Evolutionary conservation across 1,284 basidiomycete species (phyloP).

Genomic region (Marasmius oreades): DNA sequence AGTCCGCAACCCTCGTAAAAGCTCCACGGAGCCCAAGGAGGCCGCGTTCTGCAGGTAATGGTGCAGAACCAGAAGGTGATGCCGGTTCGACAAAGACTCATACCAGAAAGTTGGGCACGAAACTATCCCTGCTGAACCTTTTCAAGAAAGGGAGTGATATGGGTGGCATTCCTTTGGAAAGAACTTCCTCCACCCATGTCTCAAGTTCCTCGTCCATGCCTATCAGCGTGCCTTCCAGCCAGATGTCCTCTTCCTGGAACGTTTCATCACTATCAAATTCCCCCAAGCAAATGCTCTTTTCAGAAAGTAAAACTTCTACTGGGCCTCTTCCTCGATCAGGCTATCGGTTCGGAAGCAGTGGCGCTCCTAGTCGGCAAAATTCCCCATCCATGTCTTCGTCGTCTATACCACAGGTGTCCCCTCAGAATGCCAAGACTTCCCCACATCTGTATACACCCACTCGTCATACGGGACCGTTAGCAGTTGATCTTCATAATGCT

Average conservation of each 20-base stretch:
- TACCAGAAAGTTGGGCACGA: conserved; percentile 42
- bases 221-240: conserved; percentile 17
- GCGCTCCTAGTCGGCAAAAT: conserved; percentile 14
- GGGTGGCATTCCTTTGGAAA: conserved; percentile 18
- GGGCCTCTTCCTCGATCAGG: conserved; percentile 22
- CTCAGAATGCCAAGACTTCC: conserved; percentile 5
- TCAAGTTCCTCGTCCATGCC: conserved; percentile 13
- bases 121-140: conserved; percentile 54
- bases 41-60: conserved; percentile 57
- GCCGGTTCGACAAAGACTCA: conserved; percentile 23
- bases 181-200: conserved; percentile 17
- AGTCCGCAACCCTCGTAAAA: conserved; percentile 13
- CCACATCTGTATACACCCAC: conserved; percentile 22
- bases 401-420: conserved; percentile 7
- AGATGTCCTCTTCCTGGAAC: conserved; percentile 13
- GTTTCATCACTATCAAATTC: not conserved
- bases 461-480: conserved; percentile 27
- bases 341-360: conserved; percentile 32
- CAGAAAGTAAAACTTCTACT: conserved; percentile 12
- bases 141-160: conserved; percentile 51
- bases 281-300: conserved; percentile 10
- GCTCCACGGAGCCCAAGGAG: conserved; percentile 35
- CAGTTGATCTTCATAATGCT: conserved; percentile 39
- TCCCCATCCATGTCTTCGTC: conserved; percentile 18
- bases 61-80: conserved; percentile 39